Percentiles rank a stretch among this genome's conserved stretches.
Evolutionary conservation across 116 monocot species (phyloP).

Genomic region (Dioscorea cayenensis): DNA sequence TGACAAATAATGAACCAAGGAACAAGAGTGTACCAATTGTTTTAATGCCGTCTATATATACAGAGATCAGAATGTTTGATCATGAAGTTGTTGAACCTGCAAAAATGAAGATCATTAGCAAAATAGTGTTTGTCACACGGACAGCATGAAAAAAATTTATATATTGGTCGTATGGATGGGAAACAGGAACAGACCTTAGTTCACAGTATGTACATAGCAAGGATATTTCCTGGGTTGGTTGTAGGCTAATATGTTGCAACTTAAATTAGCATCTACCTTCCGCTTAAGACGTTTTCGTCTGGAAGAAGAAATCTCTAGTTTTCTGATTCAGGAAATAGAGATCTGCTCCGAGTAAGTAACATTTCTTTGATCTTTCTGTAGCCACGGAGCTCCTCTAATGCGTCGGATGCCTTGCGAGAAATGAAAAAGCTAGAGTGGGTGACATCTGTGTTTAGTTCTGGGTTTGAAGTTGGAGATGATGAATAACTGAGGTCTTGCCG

Average conservation of each 20-base stretch:
- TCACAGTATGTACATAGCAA: slow-evolving; percentile 4
- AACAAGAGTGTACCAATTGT: background rate
- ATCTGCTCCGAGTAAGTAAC: slow-evolving; percentile 62
- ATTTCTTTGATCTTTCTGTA: slow-evolving; percentile 77
- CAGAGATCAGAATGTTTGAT: background rate
- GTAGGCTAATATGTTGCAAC: background rate
- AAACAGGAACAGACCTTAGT: background rate
- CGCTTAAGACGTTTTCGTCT: background rate
- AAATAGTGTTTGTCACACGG: background rate
- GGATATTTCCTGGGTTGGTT: background rate
- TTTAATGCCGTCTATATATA: background rate
- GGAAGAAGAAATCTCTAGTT: background rate
- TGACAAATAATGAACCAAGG: background rate
- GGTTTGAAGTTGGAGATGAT: slow-evolving; percentile 48
- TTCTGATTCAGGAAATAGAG: slow-evolving; percentile 22
- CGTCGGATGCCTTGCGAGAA: slow-evolving; percentile 77
- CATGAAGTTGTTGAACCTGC: background rate
- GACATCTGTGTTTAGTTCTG: slow-evolving; percentile 28
- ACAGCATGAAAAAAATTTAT: background rate
- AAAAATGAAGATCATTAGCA: background rate
- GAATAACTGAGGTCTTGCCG: slow-evolving; percentile 56
- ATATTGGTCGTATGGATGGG: too few relatives aligned
- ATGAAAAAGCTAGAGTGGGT: slow-evolving; percentile 46
- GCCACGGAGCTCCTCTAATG: slow-evolving; percentile 68
- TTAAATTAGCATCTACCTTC: background rate